Evolutionary conservation across 441 rosid species (phyloP).

Genomic region (Syzygium malaccense): DNA sequence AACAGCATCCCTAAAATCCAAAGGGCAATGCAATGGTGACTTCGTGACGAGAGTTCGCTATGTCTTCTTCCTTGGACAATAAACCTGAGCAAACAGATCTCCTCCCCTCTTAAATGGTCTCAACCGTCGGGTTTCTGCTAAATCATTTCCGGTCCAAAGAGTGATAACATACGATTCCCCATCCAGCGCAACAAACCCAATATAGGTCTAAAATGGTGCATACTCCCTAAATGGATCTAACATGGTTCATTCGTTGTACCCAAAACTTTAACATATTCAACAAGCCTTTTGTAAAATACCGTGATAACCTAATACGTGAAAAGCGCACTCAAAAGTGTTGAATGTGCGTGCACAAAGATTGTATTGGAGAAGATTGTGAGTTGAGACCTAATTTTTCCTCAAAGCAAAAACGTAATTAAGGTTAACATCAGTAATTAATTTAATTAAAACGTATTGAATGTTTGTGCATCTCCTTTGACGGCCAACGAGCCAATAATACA

Average conservation of each 20-base stretch:
- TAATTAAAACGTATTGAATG: too few species aligned
- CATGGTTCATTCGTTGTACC: too few species aligned
- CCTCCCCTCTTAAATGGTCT: conserved; percentile 46
- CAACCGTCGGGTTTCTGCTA: conserved; percentile 32
- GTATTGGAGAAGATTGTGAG: neutral
- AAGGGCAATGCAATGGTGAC: conserved; percentile 39
- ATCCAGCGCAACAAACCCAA: conserved; percentile 54
- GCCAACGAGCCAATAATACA: too few species aligned
- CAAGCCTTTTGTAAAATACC: neutral
- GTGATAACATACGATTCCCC: conserved; percentile 66
- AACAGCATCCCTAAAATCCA: conserved; percentile 58
- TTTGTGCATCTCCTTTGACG: too few species aligned
- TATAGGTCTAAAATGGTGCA: neutral
- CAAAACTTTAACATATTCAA: too few species aligned
- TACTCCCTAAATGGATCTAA: neutral
- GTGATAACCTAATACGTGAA: neutral
- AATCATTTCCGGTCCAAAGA: conserved; percentile 31
- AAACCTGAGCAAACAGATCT: conserved; percentile 49
- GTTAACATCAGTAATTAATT: neutral
- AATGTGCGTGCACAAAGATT: neutral
- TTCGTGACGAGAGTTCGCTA: conserved; percentile 54
- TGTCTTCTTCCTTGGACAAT: conserved; percentile 59
- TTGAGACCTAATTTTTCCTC: neutral
- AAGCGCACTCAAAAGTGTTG: neutral
- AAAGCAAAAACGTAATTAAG: neutral